Evolutionary conservation across 805 yeast genomes (phyloP).

Genomic region (Pichia rugopelliculosa): DNA sequence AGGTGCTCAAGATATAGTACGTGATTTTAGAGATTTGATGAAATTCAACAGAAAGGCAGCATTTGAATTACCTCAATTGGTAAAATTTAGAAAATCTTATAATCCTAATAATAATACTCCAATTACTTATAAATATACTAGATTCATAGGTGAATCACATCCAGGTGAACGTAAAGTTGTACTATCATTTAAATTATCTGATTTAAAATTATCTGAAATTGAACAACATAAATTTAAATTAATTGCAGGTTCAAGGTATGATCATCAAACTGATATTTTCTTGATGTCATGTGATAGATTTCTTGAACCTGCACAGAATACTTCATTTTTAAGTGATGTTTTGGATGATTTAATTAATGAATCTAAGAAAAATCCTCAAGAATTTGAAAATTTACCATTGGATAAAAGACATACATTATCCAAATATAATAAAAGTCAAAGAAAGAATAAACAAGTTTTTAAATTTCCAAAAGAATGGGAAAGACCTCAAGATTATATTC

Average conservation of each 20-base stretch:
- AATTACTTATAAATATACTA: slow-evolving; percentile 61
- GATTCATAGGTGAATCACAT: slow-evolving; percentile 64
- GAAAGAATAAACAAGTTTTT: slow-evolving; percentile 33
- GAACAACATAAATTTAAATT: slow-evolving; percentile 71
- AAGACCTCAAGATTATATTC: slow-evolving; percentile 36
- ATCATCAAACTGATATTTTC: slow-evolving; percentile 50
- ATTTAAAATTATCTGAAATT: slow-evolving; percentile 43
- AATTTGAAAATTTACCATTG: slow-evolving; percentile 72
- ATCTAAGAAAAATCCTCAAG: slow-evolving; percentile 51
- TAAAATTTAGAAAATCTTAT: slow-evolving; percentile 67
- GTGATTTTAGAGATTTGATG: slow-evolving; percentile 67
- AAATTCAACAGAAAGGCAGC: slow-evolving; percentile 79
- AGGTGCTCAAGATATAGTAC: slow-evolving; percentile 62
- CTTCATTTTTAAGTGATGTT: slow-evolving; percentile 59
- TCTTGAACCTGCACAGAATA: slow-evolving; percentile 80
- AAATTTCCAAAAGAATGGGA: slow-evolving; percentile 78
- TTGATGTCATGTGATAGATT: slow-evolving; percentile 59
- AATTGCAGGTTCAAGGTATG: slow-evolving; percentile 71
- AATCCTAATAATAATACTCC: slow-evolving; percentile 45
- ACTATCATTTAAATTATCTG: slow-evolving; percentile 43
- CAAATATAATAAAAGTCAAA: slow-evolving; percentile 32
- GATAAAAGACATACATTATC: slow-evolving; percentile 64
- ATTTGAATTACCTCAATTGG: slow-evolving; percentile 81
- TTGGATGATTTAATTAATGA: slow-evolving; percentile 55
- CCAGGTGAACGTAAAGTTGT: slow-evolving; percentile 68